These are phyloP conservation scores for Magnaporthiopsis incrustans DNA, from an alignment of 2,329 filamentous ascomycete genomes.

Conservation along the genomic window DNA sequence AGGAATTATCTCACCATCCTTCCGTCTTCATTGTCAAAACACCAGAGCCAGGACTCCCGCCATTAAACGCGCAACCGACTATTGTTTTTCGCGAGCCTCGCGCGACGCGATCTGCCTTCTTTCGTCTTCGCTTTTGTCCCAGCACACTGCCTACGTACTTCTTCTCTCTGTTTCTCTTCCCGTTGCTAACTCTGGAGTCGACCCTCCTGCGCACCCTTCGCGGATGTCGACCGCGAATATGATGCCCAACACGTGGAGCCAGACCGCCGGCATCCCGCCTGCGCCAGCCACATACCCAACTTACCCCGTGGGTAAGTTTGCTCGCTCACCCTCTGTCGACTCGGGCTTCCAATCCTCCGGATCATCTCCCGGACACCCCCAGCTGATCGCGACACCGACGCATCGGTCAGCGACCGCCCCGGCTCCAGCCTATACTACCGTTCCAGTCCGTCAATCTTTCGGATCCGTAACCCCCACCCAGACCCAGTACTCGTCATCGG, in stretches of 20 bases:
- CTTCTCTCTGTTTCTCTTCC: neutral
- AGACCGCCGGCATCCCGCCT: slow-evolving; percentile 6
- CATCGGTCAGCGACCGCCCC: slow-evolving; percentile 5
- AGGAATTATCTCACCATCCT: neutral
- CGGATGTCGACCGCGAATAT: slow-evolving; percentile 5
- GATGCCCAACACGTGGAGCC: slow-evolving; percentile 8
- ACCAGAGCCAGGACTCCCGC: neutral
- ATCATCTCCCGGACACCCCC: neutral
- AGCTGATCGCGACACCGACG: slow-evolving; percentile 16
- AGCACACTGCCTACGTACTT: neutral
- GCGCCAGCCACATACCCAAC: neutral
- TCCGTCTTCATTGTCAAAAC: neutral
- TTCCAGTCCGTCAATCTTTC: slow-evolving; percentile 33
- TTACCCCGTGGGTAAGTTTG: slow-evolving; percentile 3
- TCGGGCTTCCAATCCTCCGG: neutral
- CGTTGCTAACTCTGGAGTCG: neutral
- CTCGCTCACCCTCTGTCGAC: neutral
- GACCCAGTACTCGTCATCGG: slow-evolving; percentile 7
- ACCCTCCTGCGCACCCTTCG: neutral
- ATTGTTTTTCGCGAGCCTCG: neutral
- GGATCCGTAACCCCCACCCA: slow-evolving; percentile 9
- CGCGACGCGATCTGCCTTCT: neutral
- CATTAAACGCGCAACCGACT: neutral
- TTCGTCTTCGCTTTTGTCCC: neutral
- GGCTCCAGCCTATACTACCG: slow-evolving; percentile 35